Evolutionary conservation across 2,329 filamentous ascomycete genomes (phyloP).

Genomic region (Neoscytalidium dimidiatum): DNA sequence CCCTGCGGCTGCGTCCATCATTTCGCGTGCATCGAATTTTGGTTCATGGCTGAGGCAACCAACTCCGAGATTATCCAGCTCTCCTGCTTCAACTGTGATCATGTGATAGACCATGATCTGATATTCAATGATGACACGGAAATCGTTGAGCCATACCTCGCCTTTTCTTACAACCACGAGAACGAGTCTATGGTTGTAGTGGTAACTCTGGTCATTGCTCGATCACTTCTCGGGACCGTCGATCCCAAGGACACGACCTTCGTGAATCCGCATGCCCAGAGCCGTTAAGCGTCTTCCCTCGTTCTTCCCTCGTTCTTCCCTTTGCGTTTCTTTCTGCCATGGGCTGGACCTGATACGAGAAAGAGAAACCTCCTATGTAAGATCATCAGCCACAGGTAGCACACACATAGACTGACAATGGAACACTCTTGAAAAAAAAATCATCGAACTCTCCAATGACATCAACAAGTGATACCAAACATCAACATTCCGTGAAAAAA

Average conservation of each 20-base stretch:
- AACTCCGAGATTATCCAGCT: neutral
- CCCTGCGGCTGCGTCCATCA: neutral
- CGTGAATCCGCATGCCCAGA: neutral
- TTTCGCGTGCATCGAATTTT: neutral
- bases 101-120: neutral
- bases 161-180: neutral
- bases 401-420: too few relatives aligned
- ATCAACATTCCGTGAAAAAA: neutral
- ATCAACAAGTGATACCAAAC: too few relatives aligned
- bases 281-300: neutral
- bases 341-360: too few relatives aligned
- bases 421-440: too few relatives aligned
- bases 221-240: neutral
- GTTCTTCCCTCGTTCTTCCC: neutral
- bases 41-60: neutral
- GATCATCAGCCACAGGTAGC: too few relatives aligned
- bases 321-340: too few relatives aligned
- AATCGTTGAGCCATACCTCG: neutral
- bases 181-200: neutral
- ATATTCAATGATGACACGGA: neutral
- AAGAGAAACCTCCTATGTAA: too few relatives aligned
- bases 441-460: too few relatives aligned
- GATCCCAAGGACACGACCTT: neutral
- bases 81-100: neutral
- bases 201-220: neutral